A percentile compares a stretch with the other conserved stretches of the same genome.
Evolutionary conservation across 371 early-diverging fungal genomes (phyloP).

Genomic region (Mucor sp.): DNA sequence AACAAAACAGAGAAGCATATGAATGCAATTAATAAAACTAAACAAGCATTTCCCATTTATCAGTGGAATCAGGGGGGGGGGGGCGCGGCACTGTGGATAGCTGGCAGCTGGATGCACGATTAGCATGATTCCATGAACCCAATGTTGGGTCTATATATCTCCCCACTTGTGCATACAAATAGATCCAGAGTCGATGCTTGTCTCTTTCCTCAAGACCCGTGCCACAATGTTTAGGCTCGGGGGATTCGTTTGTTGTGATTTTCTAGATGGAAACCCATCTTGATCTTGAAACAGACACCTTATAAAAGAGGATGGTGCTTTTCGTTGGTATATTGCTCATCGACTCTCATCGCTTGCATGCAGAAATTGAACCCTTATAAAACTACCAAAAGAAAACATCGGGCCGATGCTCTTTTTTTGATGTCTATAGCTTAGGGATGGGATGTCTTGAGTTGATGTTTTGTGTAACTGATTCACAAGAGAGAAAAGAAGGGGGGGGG

Average conservation of each 20-base stretch:
- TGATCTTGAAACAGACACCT: background rate
- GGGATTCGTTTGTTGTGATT: background rate
- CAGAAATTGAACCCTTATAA: background rate
- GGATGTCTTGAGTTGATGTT: background rate
- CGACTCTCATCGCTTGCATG: too few relatives aligned
- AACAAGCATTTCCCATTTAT: background rate
- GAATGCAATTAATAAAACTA: background rate
- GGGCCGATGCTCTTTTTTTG: background rate
- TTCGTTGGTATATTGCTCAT: too few relatives aligned
- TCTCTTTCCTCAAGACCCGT: background rate
- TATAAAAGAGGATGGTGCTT: too few relatives aligned
- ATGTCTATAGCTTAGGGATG: background rate
- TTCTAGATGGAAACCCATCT: background rate
- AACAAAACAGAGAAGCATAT: conserved; percentile 1
- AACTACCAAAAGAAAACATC: background rate
- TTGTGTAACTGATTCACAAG: background rate
- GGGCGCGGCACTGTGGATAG: too few relatives aligned
- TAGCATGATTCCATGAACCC: too few relatives aligned
- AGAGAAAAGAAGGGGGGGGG: too few relatives aligned
- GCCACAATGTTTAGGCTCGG: background rate
- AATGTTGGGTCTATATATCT: background rate
- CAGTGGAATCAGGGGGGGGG: background rate
- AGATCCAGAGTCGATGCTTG: too few relatives aligned
- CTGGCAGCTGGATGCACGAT: too few relatives aligned
- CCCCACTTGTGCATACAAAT: too few relatives aligned